Evolutionary conservation across 108 stramenopile species (phyloP).

Genomic region (Cyclotella distinguenda): DNA sequence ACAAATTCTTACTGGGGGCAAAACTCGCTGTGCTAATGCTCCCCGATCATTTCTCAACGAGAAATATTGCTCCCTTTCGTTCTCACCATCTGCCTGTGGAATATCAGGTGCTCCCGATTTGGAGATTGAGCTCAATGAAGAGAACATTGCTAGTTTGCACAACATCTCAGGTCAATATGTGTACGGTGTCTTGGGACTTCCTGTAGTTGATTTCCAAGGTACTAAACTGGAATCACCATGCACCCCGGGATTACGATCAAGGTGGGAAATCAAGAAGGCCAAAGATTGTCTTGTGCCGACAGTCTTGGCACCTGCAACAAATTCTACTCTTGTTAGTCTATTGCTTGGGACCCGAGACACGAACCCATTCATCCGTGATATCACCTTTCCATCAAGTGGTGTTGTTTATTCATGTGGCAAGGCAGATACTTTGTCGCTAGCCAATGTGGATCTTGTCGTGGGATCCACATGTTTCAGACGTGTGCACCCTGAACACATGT

Average conservation of each 20-base stretch:
- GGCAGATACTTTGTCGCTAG: constrained; percentile 9
- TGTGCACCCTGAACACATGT: constrained; percentile 45
- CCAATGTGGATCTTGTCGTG: constrained; percentile 22
- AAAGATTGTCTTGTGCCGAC: constrained; percentile 23
- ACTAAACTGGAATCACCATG: constrained; percentile 30
- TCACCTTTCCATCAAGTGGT: constrained; percentile 27
- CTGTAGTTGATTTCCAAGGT: constrained; percentile 23
- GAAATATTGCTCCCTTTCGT: constrained; percentile 31
- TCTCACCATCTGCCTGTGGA: constrained; percentile 23
- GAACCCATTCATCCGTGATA: constrained; percentile 32
- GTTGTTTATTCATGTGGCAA: constrained; percentile 16
- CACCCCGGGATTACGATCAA: constrained; percentile 30
- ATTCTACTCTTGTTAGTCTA: constrained; percentile 28
- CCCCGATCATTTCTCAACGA: constrained; percentile 54
- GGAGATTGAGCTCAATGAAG: constrained; percentile 21
- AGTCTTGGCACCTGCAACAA: constrained; percentile 21
- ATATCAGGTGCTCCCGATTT: constrained; percentile 20
- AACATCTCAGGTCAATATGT: constrained; percentile 38
- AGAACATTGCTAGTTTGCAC: constrained; percentile 21
- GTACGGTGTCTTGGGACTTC: constrained; percentile 28
- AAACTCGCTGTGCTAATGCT: constrained; percentile 40
- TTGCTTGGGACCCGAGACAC: constrained; percentile 17
- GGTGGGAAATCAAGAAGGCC: constrained; percentile 46
- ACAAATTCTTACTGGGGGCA: constrained; percentile 18
- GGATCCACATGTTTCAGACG: constrained; percentile 25